Evolutionary conservation across 2,329 filamentous ascomycete genomes (phyloP), one percentile per base, ranked within the genome.

Genomic region (Fusarium agapanthi): DNA sequence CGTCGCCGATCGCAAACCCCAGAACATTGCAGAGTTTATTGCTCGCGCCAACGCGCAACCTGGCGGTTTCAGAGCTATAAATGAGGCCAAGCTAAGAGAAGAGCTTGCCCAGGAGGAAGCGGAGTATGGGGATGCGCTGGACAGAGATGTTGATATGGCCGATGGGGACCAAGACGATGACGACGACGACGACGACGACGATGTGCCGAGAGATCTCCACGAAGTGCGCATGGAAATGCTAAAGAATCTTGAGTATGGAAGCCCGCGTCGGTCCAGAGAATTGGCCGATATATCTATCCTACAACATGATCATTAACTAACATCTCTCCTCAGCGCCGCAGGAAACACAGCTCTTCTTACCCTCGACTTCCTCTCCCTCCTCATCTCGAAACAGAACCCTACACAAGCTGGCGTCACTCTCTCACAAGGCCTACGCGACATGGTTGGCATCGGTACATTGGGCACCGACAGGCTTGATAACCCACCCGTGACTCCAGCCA

Each of bases 381-480:
- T 97, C 3, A 86, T 96, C 22, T 94, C 93, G n/a, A 95, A 95
- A 80, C 89, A 96, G 78, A 86, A 86, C n/a, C 92, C 93, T 1
- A 89, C 88, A 14, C 89, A 91, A 72, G 93, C 92, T 10, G 86
- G 90, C 74, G 81, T 86, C 51, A 93, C 93, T 9, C 88, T 97
- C 69, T 94, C 93, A 2, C 87, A 89, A 20, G 86, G 85, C 26
- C 84, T 97, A 26, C 93, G 93, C 77, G 87, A 93, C 15, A 85
- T 89, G 69, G 89, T 93, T 15, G 92, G 93, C 18, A 88, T 92
- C 40, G 94, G 93, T 16, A 93, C 93, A 3, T 83, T 97, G 41
- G 93, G 91, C 24, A 86, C 89, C 7, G 91, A 93, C 56, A 88
- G 89, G 72, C 85, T 93, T 32, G 87, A 88, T 73, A 85, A 89